Percentiles rank a stretch among this genome's conserved stretches.
phyloP scores from a whole-genome alignment of 345 rosid genomes.

The Salix exigua region DNA sequence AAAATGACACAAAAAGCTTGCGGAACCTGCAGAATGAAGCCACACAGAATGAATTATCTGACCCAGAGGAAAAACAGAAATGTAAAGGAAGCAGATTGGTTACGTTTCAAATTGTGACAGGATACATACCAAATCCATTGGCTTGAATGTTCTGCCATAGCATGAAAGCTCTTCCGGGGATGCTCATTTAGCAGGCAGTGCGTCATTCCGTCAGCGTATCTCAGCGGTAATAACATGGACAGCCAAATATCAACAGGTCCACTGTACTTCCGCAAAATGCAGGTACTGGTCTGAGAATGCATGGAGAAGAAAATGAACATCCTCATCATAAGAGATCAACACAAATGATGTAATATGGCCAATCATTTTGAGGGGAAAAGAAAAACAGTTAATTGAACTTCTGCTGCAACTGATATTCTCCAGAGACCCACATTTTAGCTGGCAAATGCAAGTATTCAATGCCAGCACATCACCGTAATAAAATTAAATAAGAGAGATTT shows the following conservation, averaged over 20 bases:
- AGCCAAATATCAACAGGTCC: constrained; percentile 73
- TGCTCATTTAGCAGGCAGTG: constrained; percentile 45
- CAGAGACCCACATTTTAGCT: neutral
- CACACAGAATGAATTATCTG: neutral
- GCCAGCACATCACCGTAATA: neutral
- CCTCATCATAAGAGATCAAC: neutral
- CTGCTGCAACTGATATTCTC: neutral
- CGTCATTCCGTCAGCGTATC: constrained; percentile 12
- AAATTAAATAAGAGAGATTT: no score
- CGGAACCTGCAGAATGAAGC: constrained; percentile 57
- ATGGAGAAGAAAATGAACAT: neutral
- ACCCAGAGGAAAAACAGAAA: neutral
- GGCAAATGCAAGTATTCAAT: neutral
- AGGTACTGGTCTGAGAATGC: constrained; percentile 49
- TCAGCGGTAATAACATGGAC: constrained; percentile 33
- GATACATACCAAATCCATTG: constrained; percentile 79
- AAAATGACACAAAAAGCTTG: constrained; percentile 72
- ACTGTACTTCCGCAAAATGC: constrained; percentile 69
- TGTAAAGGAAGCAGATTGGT: neutral
- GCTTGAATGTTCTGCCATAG: constrained; percentile 79
- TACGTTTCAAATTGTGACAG: neutral
- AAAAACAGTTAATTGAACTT: neutral
- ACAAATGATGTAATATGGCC: neutral
- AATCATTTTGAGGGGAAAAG: neutral
- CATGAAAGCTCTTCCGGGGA: constrained; percentile 59